Conservation (phyloP, 306 rosid species). For the Pachyrhizus erosus region DNA sequence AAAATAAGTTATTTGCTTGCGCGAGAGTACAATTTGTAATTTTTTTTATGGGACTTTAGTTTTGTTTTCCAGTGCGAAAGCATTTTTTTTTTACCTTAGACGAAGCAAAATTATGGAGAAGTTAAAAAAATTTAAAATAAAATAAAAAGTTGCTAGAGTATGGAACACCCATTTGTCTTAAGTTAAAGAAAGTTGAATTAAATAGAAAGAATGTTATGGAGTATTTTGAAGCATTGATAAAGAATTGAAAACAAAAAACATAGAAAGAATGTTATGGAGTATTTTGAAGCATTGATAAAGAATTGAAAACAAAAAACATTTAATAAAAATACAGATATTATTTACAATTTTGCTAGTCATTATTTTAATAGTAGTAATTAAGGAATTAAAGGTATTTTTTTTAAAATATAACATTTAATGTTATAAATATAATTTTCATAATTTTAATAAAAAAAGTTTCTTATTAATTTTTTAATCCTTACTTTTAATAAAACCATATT, state of each 20-base stretch:
- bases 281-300: no score
- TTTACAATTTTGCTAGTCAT: not conserved
- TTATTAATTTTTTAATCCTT: not conserved
- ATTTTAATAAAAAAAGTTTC: not conserved
- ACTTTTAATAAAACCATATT: not conserved
- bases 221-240: not conserved
- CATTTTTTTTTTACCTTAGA: not conserved
- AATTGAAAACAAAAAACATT: not conserved
- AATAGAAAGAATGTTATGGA: not conserved
- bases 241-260: no score
- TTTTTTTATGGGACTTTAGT: not conserved
- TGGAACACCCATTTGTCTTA: not conserved
- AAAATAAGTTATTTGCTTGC: no score
- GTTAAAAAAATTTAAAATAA: not conserved
- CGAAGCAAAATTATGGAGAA: not conserved
- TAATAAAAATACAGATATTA: not conserved
- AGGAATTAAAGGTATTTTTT: not conserved
- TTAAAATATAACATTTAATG: not conserved
- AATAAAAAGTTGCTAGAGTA: not conserved
- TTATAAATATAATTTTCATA: not conserved
- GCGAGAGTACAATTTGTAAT: not conserved
- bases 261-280: no score
- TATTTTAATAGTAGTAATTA: not conserved
- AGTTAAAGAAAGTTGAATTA: no score
- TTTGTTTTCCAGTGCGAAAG: not conserved